Evolutionary conservation across 2,329 filamentous ascomycete genomes (phyloP).

Genomic region (Paecilomyces dactylethromorphus): DNA sequence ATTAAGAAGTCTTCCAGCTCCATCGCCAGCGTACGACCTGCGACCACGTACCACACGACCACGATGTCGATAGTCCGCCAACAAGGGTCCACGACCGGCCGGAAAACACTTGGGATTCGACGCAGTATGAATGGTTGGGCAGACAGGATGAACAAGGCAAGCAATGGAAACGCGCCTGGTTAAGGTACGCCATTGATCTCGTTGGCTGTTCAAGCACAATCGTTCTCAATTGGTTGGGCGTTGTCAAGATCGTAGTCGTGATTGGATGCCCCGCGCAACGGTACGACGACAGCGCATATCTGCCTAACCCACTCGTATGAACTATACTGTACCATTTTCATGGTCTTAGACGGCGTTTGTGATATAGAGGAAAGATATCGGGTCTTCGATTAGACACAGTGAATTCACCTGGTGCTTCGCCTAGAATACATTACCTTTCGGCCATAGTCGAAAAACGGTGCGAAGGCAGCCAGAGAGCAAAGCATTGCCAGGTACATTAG

Average conservation of each 20-base stretch:
- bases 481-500: no score
- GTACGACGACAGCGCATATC: not conserved
- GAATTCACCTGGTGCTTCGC: not conserved
- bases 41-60: slow-evolving; percentile 32
- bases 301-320: not conserved
- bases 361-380: not conserved
- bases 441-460: no score
- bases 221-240: not conserved
- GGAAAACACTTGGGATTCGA: slow-evolving; percentile 36
- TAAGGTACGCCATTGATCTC: not conserved
- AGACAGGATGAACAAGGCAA: slow-evolving; percentile 27
- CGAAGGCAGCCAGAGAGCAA: no score
- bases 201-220: not conserved
- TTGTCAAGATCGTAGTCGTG: not conserved
- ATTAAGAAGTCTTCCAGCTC: slow-evolving; percentile 17
- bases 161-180: not conserved
- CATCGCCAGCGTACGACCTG: slow-evolving; percentile 17
- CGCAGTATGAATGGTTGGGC: slow-evolving; percentile 39
- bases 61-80: slow-evolving; percentile 29
- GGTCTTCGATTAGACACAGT: not conserved
- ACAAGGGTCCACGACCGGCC: slow-evolving; percentile 13
- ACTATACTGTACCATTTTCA: not conserved
- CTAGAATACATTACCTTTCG: not conserved
- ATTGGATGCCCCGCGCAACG: not conserved
- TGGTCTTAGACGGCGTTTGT: not conserved